Conservation (phyloP, 2,329 filamentous ascomycete species). For the Fusarium secorum region DNA sequence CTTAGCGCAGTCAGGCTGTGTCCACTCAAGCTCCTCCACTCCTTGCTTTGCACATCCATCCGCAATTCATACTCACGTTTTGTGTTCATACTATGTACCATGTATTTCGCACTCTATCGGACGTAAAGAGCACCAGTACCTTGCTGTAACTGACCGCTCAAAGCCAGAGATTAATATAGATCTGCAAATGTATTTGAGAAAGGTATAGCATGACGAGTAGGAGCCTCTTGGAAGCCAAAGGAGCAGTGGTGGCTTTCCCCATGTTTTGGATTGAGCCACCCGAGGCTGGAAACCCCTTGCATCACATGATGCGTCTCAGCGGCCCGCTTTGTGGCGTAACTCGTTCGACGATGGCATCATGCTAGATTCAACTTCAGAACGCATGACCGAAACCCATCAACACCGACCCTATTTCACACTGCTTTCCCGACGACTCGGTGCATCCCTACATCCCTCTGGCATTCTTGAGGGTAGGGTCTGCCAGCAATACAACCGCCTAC, state of each 20-base stretch:
- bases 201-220: not conserved
- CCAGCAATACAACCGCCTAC: slow-evolving; percentile 21
- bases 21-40: slow-evolving; percentile 43
- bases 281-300: slow-evolving; percentile 19
- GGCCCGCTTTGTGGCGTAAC: slow-evolving; percentile 31
- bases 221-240: not conserved
- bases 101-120: not conserved
- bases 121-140: not conserved
- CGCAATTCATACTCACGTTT: slow-evolving; percentile 1
- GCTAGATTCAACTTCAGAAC: not conserved
- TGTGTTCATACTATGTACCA: not conserved
- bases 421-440: slow-evolving; percentile 2
- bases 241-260: not conserved
- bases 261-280: slow-evolving; percentile 19
- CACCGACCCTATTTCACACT: not conserved
- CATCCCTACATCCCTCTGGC: not conserved
- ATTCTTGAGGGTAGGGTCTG: slow-evolving; percentile 10
- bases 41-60: slow-evolving; percentile 23
- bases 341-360: slow-evolving; percentile 43
- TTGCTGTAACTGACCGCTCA: not conserved
- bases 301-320: slow-evolving; percentile 38
- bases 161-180: not conserved
- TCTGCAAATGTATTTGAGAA: not conserved
- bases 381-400: slow-evolving; percentile 20
- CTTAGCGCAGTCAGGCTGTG: slow-evolving; percentile 12